Conservation (phyloP, 2,329 filamentous ascomycete genomes). For the Neofusicoccum umdonicola region DNA sequence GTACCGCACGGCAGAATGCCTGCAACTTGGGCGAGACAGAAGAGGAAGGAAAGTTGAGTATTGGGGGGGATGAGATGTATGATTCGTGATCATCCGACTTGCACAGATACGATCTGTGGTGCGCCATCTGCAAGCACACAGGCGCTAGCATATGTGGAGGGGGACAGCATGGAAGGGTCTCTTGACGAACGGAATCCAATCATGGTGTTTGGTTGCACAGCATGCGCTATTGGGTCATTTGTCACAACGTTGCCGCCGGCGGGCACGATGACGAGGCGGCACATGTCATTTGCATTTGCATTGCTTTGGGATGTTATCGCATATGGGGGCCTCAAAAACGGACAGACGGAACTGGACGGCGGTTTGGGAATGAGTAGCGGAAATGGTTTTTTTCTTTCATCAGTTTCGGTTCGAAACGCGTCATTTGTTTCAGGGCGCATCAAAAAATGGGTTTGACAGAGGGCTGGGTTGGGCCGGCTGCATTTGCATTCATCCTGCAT, state of each 20-base stretch:
- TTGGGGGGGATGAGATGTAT: not conserved
- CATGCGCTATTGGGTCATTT: conserved; percentile 10
- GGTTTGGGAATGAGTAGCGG: conserved; percentile 13
- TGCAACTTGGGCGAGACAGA: not conserved
- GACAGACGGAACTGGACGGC: not conserved
- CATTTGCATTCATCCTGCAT: conserved; percentile 8
- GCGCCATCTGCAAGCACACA: not conserved
- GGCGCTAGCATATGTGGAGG: conserved; percentile 5
- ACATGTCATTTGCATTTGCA: conserved; percentile 8
- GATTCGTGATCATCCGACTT: not conserved
- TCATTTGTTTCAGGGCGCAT: conserved; percentile 14
- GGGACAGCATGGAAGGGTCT: conserved; percentile 4
- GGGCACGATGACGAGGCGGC: not conserved
- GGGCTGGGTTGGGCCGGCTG: not conserved
- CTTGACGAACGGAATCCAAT: not conserved
- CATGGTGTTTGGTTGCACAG: conserved; percentile 4
- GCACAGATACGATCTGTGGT: not conserved
- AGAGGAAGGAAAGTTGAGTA: not conserved
- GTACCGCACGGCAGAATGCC: not conserved
- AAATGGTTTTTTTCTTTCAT: not conserved
- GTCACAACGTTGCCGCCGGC: not conserved
- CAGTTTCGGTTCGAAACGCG: conserved; percentile 11
- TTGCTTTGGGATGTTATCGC: conserved; percentile 3
- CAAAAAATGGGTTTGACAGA: conserved; percentile 11
- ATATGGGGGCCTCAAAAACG: conserved; percentile 2